These are phyloP conservation scores for Lachnellula occidentalis DNA, from an alignment of 2,329 filamentous ascomycete species.

Conservation along the genomic window DNA sequence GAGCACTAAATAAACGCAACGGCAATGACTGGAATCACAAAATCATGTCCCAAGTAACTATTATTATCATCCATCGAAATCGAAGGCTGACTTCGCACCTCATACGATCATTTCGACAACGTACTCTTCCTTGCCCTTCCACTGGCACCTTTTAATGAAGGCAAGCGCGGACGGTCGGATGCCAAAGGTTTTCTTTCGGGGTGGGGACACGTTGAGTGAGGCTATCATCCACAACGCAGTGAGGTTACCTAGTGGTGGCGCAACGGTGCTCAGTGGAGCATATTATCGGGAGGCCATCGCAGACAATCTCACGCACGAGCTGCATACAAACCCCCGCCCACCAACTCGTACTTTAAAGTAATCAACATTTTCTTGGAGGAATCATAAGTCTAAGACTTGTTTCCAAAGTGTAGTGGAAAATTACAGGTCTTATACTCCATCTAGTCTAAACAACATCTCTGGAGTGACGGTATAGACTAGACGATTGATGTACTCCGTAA, in stretches of 20 bases:
- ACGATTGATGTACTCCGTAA: no score
- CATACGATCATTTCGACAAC: slow-evolving; percentile 21
- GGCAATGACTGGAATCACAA: slow-evolving; percentile 21
- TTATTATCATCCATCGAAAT: slow-evolving; percentile 23
- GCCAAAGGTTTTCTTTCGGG: slow-evolving; percentile 21
- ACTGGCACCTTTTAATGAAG: slow-evolving; percentile 23
- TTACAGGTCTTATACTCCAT: no score
- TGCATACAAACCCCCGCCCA: slow-evolving; percentile 19
- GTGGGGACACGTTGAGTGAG: slow-evolving; percentile 27
- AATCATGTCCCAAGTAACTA: slow-evolving; percentile 29
- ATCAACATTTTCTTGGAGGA: slow-evolving; percentile 24
- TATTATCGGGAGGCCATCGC: slow-evolving; percentile 25
- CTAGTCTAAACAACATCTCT: no score
- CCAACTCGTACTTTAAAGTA: slow-evolving; percentile 22
- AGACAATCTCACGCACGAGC: slow-evolving; percentile 23
- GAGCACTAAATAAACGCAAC: slow-evolving; percentile 22
- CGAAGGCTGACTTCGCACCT: slow-evolving; percentile 24
- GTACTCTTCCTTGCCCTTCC: slow-evolving; percentile 23
- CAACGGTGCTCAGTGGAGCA: slow-evolving; percentile 23
- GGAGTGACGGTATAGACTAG: no score
- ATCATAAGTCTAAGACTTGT: slow-evolving; percentile 5
- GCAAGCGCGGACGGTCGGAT: slow-evolving; percentile 21
- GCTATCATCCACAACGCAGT: slow-evolving; percentile 16
- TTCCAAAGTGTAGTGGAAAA: no score
- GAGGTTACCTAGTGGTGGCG: slow-evolving; percentile 12